These are phyloP conservation scores for Pestalotiopsis sp. DNA, from an alignment of 2,329 filamentous ascomycete genomes.

Conservation along the genomic window DNA sequence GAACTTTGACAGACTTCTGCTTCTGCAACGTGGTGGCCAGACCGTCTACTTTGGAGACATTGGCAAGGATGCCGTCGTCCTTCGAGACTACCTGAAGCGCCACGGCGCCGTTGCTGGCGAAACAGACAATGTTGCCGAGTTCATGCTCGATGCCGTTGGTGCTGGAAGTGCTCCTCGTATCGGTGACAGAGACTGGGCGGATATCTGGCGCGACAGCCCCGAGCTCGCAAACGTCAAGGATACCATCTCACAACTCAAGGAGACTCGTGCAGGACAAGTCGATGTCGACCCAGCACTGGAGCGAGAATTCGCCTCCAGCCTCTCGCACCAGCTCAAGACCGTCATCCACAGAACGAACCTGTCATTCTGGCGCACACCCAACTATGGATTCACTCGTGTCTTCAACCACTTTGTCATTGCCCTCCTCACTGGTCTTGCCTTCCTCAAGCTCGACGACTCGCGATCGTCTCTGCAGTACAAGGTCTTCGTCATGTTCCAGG, in stretches of 20 bases:
- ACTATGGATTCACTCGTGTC: constrained; percentile 86
- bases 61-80: constrained; percentile 69
- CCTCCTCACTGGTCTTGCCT: constrained; percentile 77
- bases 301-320: constrained; percentile 80
- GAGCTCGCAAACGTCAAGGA: constrained; percentile 70
- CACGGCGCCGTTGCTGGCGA: constrained; percentile 62
- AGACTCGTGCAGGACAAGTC: constrained; percentile 46
- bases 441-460: constrained; percentile 76
- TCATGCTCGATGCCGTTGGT: constrained; percentile 84
- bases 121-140: constrained; percentile 68
- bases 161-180: constrained; percentile 74
- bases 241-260: constrained; percentile 69
- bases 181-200: constrained; percentile 77
- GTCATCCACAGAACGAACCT: constrained; percentile 75
- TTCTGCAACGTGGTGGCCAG: constrained; percentile 77
- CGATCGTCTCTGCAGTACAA: constrained; percentile 79
- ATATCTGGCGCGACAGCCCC: constrained; percentile 75
- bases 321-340: constrained; percentile 76
- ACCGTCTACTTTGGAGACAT: constrained; percentile 89
- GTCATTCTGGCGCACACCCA: constrained; percentile 82
- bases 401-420: constrained; percentile 84
- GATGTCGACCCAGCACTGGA: constrained; percentile 56
- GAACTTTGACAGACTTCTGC: constrained; percentile 81
- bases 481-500: constrained; percentile 89
- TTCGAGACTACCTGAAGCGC: constrained; percentile 66